Conservation (phyloP, 2,329 filamentous ascomycete genomes). For the Botryotinia narcissicola region DNA sequence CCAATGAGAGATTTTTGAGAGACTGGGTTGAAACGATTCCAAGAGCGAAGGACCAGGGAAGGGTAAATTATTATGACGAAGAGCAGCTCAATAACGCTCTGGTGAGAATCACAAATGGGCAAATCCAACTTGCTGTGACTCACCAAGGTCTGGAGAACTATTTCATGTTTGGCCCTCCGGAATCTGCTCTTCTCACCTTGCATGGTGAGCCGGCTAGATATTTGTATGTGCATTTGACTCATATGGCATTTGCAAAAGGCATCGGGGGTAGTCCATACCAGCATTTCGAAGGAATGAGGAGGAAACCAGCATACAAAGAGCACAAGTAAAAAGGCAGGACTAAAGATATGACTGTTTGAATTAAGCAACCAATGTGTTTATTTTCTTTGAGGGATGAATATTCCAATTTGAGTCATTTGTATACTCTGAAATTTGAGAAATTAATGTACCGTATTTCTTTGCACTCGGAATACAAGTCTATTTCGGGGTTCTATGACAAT, state of each 20-base stretch:
- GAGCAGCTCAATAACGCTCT: constrained; percentile 12
- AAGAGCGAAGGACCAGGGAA: neutral
- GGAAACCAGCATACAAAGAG: neutral
- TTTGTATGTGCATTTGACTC: constrained; percentile 17
- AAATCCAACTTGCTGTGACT: neutral
- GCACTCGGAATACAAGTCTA: neutral
- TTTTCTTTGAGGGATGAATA: neutral
- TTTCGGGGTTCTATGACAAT: neutral
- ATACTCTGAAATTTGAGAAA: neutral
- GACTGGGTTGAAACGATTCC: neutral
- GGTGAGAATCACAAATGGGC: neutral
- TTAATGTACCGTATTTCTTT: neutral
- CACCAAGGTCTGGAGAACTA: neutral
- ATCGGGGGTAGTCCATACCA: neutral
- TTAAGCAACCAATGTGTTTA: neutral
- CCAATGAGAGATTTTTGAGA: neutral
- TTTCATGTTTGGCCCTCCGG: neutral
- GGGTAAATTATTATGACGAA: neutral
- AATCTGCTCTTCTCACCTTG: neutral
- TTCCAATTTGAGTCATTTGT: neutral
- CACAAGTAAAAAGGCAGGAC: neutral
- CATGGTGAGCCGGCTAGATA: constrained; percentile 4
- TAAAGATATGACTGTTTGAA: neutral
- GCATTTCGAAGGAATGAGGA: constrained; percentile 7
- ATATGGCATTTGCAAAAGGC: constrained; percentile 11